These are phyloP conservation scores for Rhododendron kiyosumense DNA, from an alignment of 148 eudicot species.

Conservation along the genomic window DNA sequence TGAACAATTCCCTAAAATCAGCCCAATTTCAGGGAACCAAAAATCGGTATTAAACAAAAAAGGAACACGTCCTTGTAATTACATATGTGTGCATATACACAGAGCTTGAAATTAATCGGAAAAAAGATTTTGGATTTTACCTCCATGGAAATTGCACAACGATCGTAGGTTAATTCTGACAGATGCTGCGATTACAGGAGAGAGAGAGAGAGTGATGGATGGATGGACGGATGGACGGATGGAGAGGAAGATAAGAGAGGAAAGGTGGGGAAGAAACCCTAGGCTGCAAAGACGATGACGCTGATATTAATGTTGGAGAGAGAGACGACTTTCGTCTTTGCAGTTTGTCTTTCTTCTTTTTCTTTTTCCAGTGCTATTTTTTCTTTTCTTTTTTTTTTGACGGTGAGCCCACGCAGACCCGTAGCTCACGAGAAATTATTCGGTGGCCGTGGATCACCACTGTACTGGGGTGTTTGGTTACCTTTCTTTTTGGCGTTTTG, in stretches of 20 bases:
- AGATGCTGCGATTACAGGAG: not conserved
- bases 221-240: not conserved
- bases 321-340: conserved; percentile 26
- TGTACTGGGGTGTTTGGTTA: no score
- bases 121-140: conserved; percentile 9
- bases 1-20: not conserved
- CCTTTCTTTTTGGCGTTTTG: no score
- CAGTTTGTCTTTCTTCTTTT: not conserved
- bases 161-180: conserved; percentile 11
- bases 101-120: not conserved
- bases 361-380: not conserved
- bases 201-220: not conserved
- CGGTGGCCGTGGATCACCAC: not conserved
- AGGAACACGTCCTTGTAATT: not conserved
- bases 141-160: conserved; percentile 20
- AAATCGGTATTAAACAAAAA: not conserved
- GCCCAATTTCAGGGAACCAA: not conserved
- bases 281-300: conserved; percentile 19
- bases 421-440: not conserved
- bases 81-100: not conserved
- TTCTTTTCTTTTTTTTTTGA: no score
- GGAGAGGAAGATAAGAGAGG: not conserved
- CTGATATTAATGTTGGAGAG: conserved; percentile 10
- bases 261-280: conserved; percentile 6
- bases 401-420: not conserved